phyloP scores from a whole-genome alignment of 2,329 filamentous ascomycete species.

The Fusarium temperatum region DNA sequence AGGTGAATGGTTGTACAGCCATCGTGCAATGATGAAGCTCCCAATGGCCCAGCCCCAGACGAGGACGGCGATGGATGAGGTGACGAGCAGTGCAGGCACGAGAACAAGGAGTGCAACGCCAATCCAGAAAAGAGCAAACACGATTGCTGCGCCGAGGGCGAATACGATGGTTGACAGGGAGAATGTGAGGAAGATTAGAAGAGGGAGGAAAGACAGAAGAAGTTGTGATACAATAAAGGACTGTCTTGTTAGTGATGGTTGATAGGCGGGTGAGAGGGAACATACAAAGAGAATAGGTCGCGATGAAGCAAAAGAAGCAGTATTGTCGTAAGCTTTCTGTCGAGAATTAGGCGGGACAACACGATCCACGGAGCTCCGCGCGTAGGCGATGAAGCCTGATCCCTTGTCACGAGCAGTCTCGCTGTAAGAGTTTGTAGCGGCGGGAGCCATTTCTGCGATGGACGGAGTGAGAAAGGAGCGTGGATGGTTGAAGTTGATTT shows the following conservation, averaged over 20 bases:
- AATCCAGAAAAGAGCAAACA: conserved; percentile 74
- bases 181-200: conserved; percentile 75
- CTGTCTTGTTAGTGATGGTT: conserved; percentile 50
- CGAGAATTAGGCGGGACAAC: conserved; percentile 69
- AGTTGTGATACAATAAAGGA: conserved; percentile 74
- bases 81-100: conserved; percentile 73
- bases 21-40: conserved; percentile 62
- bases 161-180: conserved; percentile 69
- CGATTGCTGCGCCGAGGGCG: conserved; percentile 67
- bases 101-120: conserved; percentile 73
- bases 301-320: conserved; percentile 64
- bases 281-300: conserved; percentile 77
- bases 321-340: conserved; percentile 62
- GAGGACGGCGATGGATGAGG: conserved; percentile 68
- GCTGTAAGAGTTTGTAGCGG: conserved; percentile 23
- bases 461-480: neutral
- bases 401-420: conserved; percentile 47
- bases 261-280: neutral
- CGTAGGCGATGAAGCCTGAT: conserved; percentile 50
- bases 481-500: neutral
- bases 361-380: conserved; percentile 57
- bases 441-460: conserved; percentile 17
- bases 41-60: conserved; percentile 74
- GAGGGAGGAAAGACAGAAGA: conserved; percentile 70
- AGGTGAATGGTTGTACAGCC: conserved; percentile 54